phyloP scores from a whole-genome alignment of 306 rosid genomes.

The Malus asiatica region DNA sequence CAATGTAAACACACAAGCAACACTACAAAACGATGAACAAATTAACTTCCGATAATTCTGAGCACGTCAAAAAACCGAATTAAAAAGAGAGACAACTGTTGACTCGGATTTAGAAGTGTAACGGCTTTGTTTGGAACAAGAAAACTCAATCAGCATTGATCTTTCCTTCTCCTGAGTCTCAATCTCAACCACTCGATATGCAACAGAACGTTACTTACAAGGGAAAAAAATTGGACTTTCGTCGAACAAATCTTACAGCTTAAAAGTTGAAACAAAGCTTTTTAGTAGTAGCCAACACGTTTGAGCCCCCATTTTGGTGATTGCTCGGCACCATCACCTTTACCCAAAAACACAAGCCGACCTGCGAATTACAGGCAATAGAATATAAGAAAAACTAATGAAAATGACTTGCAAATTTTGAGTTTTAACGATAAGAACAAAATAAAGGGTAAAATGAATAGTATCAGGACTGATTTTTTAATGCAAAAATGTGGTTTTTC shows the following conservation, averaged over 20 bases:
- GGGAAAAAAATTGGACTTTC: neutral
- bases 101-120: too few relatives aligned
- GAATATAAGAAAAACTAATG: neutral
- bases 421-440: too few relatives aligned
- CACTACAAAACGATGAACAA: too few relatives aligned
- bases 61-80: neutral
- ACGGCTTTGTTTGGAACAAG: neutral
- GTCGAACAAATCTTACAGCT: neutral
- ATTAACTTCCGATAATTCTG: too few relatives aligned
- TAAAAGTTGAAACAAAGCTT: neutral
- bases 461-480: too few relatives aligned
- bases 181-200: neutral
- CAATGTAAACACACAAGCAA: neutral
- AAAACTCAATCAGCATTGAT: neutral
- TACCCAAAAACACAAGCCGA: conserved; percentile 62
- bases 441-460: too few relatives aligned
- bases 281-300: conserved; percentile 60
- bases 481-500: too few relatives aligned
- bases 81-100: neutral
- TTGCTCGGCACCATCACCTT: conserved; percentile 37
- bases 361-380: conserved; percentile 37
- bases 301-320: conserved; percentile 28
- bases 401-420: too few relatives aligned
- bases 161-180: neutral
- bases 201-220: neutral